Conservation (phyloP, 73 alveolate genomes). For the Stentor roeselii region DNA sequence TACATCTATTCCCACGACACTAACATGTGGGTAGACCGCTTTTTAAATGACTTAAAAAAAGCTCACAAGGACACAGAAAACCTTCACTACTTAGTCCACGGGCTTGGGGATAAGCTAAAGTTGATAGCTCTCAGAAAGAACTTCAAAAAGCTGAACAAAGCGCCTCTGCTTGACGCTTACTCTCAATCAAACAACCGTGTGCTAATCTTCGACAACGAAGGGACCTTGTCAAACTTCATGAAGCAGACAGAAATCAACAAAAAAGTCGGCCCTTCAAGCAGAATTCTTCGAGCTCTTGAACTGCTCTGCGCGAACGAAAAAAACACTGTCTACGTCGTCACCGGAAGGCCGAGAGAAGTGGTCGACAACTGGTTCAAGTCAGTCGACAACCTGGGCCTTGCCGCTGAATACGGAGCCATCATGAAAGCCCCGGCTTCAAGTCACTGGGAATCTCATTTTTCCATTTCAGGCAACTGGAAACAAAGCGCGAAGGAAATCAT, state of each 20-base stretch:
- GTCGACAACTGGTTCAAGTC: constrained; percentile 14
- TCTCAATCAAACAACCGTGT: neutral
- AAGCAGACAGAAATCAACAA: constrained; percentile 4
- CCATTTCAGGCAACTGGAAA: neutral
- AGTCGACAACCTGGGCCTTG: neutral
- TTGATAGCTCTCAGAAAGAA: constrained; percentile 7
- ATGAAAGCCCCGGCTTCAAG: neutral
- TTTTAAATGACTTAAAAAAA: constrained; percentile 14
- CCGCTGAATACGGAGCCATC: constrained; percentile 21
- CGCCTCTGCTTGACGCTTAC: neutral
- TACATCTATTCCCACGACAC: neutral
- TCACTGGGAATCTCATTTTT: neutral
- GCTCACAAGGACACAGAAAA: constrained; percentile 21
- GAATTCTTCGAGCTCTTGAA: neutral
- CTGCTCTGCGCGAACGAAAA: neutral
- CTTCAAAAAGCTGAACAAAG: neutral
- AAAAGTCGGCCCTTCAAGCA: neutral
- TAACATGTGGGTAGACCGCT: neutral
- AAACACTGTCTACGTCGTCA: constrained; percentile 18
- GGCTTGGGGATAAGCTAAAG: constrained; percentile 17
- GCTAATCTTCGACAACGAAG: neutral
- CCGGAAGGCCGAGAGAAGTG: neutral
- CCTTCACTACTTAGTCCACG: neutral
- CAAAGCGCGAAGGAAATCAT: constrained; percentile 14
- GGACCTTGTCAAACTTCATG: neutral